These are phyloP conservation scores for Mycena haematopus DNA, from an alignment of 768 basidiomycete genomes.

Conservation along the genomic window DNA sequence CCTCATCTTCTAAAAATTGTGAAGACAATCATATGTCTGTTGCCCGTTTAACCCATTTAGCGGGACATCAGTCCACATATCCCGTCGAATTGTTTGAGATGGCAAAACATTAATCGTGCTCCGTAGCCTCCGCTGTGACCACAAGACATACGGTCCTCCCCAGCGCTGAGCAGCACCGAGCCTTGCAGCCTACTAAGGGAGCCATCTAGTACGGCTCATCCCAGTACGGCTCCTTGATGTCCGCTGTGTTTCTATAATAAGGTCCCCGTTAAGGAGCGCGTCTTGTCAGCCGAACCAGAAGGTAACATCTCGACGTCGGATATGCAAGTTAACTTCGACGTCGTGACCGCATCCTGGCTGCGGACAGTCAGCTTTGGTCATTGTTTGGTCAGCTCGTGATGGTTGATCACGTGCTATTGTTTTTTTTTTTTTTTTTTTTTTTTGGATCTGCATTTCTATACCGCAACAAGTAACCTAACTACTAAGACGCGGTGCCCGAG, in stretches of 20 bases:
- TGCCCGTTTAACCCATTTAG: constrained; percentile 18
- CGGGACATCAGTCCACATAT: neutral
- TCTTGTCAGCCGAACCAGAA: constrained; percentile 90
- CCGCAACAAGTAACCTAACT: too few species aligned
- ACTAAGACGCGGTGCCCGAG: too few species aligned
- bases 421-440: too few species aligned
- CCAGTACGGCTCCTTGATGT: constrained; percentile 79
- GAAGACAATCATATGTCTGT: constrained; percentile 16
- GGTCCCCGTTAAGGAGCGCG: constrained; percentile 76
- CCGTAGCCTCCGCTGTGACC: constrained; percentile 67
- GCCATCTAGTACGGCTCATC: too few species aligned
- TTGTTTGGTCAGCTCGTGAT: too few species aligned
- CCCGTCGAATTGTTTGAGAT: too few species aligned
- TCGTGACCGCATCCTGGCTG: constrained; percentile 86
- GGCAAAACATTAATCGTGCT: constrained; percentile 35
- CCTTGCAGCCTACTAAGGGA: constrained; percentile 75
- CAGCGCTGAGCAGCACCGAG: constrained; percentile 81
- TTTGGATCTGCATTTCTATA: too few species aligned
- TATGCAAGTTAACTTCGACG: constrained; percentile 74
- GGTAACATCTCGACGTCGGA: constrained; percentile 74
- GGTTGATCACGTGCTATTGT: too few species aligned
- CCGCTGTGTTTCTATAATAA: constrained; percentile 83
- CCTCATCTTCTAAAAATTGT: neutral
- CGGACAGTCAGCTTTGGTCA: constrained; percentile 19
- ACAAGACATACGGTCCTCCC: constrained; percentile 89